Conservation (phyloP, 1,284 basidiomycete genomes). For the Cryptococcus sp. region DNA sequence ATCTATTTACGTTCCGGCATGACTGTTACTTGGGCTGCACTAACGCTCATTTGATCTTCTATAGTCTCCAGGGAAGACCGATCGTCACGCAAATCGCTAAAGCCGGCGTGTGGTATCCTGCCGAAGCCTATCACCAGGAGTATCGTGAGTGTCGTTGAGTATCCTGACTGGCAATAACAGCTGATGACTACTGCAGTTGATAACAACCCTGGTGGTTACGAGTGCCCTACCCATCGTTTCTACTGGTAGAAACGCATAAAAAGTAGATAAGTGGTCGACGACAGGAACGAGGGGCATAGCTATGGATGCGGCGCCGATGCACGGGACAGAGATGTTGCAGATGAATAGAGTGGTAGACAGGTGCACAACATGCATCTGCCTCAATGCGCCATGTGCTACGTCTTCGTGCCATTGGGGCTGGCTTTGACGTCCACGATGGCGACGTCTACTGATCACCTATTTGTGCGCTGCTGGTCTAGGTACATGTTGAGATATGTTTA, state of each 20-base stretch:
- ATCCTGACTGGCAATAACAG: neutral
- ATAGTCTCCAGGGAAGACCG: conserved; percentile 68
- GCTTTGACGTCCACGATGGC: too few species aligned
- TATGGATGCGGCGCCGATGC: too few species aligned
- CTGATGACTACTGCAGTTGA: conserved; percentile 47
- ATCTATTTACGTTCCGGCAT: neutral
- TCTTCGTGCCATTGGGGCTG: too few species aligned
- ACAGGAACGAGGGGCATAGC: too few species aligned
- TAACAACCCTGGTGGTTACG: conserved; percentile 55
- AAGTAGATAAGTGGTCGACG: too few species aligned
- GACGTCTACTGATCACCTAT: too few species aligned
- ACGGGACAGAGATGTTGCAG: too few species aligned
- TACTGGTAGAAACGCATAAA: conserved; percentile 46
- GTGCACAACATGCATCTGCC: too few species aligned
- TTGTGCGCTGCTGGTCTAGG: too few species aligned
- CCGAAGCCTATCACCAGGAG: conserved; percentile 80
- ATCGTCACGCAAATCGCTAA: conserved; percentile 75
- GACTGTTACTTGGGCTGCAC: neutral
- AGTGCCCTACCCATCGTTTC: conserved; percentile 55
- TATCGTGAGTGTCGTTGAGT: conserved; percentile 55
- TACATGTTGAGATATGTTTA: too few species aligned
- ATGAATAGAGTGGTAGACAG: too few species aligned
- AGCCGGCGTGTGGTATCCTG: conserved; percentile 74
- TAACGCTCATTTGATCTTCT: conserved; percentile 33
- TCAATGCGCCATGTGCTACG: too few species aligned